Evolutionary conservation across 495 filamentous ascomycete species (phyloP).

Genomic region (Penicillium lividum): DNA sequence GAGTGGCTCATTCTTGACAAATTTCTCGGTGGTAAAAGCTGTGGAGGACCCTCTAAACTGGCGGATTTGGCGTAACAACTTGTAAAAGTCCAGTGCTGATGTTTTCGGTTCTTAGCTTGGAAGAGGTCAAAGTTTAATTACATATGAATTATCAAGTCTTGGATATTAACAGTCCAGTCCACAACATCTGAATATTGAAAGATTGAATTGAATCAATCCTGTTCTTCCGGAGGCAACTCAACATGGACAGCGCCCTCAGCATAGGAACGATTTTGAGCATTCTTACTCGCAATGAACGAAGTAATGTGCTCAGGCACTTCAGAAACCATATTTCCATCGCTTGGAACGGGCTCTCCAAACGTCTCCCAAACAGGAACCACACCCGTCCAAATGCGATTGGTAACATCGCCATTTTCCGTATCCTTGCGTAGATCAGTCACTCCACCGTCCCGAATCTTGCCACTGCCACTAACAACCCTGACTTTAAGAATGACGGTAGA

Average conservation of each 20-base stretch:
- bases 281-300: conserved; percentile 56
- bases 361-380: conserved; percentile 74
- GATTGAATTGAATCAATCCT: conserved; percentile 24
- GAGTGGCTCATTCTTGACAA: too few species aligned
- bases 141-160: too few species aligned
- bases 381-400: conserved; percentile 71
- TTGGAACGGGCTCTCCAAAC: conserved; percentile 68
- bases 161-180: too few species aligned
- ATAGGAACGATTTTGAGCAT: conserved; percentile 50
- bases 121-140: too few species aligned
- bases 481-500: conserved; percentile 76
- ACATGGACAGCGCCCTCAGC: conserved; percentile 50
- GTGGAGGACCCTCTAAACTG: too few species aligned
- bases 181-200: not conserved
- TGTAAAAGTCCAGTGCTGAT: too few species aligned
- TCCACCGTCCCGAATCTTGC: conserved; percentile 71
- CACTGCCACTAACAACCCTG: conserved; percentile 67
- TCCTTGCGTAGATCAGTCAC: conserved; percentile 75
- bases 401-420: conserved; percentile 58
- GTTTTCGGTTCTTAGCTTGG: too few species aligned
- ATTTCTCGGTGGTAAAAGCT: too few species aligned
- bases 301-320: conserved; percentile 64
- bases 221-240: conserved; percentile 39
- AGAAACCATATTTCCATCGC: conserved; percentile 59
- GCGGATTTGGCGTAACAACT: too few species aligned